Evolutionary conservation across 2,329 filamentous ascomycete species (phyloP), one percentile per base, ranked within the genome.

Genomic region (Colletotrichum noveboracense): DNA sequence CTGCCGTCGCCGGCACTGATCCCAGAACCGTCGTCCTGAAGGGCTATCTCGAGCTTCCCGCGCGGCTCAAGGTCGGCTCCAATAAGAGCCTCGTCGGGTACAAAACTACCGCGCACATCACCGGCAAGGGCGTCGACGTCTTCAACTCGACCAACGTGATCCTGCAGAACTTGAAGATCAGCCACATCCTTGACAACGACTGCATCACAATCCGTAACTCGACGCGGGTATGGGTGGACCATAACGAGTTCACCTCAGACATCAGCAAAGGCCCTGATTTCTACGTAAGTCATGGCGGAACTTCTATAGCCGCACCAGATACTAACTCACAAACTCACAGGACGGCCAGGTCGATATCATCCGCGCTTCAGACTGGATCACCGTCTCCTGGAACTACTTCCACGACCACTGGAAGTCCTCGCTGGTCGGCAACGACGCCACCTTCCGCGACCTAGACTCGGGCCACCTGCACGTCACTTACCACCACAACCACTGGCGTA

Each of bases 401-500:
- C 87, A 88, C 75, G 84, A 88, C 76, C 76, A 74, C 55, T 88
- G 86, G 84, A 89, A 87, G 78, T 84, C 84, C 2, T 87, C 86
- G 3, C 83, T 88, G 1, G 79, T 88, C 5, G 87, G 87, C 9
- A 87, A 87, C 80, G 81, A 82, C 43, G 82, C 83, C 55, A 76
- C 77, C 2, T 81, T 87, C 67, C 84, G 86, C 60, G 84, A 85
- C 43, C 78, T 86, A 24, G 87, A 87, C 78, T 82, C 75, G 4
- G 87, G 86, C 7, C 82, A 86, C 66, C 83, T 89, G 8, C 87
- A 87, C 78, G 78, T 89, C 70, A 88, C 86, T 1, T 89, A 88
- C 76, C 87, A 89, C 78, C 87, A 89, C 79, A 89, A 89, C 81
- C 82, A 87, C 80, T 89, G 86, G 86, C 78, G 80, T 26, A 86